These are phyloP conservation scores for Fusarium guadeloupense DNA, from an alignment of 2,329 filamentous ascomycete species.

Conservation along the genomic window DNA sequence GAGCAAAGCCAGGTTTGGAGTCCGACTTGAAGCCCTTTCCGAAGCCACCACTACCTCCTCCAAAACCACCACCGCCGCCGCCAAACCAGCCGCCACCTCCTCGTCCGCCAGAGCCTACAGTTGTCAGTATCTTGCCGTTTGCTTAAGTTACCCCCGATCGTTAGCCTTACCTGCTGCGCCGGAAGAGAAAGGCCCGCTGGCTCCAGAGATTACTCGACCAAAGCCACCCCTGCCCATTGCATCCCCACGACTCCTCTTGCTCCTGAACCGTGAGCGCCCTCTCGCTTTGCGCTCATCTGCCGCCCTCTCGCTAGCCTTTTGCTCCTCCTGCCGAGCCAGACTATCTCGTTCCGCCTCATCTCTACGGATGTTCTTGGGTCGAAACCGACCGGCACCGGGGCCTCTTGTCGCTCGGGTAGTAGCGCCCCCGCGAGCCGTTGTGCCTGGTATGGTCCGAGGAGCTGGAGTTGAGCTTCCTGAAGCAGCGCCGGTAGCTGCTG, in stretches of 20 bases:
- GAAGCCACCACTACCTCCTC: constrained; percentile 44
- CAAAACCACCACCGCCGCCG: constrained; percentile 35
- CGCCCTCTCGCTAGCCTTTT: constrained; percentile 53
- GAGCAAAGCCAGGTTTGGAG: constrained; percentile 51
- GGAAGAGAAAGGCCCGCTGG: constrained; percentile 53
- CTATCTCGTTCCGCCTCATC: constrained; percentile 60
- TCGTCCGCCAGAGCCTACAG: constrained; percentile 25
- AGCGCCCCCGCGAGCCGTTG: constrained; percentile 46
- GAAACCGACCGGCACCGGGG: constrained; percentile 53
- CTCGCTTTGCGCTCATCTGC: constrained; percentile 52
- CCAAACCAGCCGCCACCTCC: constrained; percentile 45
- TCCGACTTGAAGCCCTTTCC: constrained; percentile 47
- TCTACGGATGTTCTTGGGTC: constrained; percentile 59
- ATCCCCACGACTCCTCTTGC: constrained; percentile 56
- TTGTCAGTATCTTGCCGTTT: constrained; percentile 8
- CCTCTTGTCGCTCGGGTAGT: constrained; percentile 50
- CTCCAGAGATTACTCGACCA: constrained; percentile 47
- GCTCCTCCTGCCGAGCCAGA: constrained; percentile 56
- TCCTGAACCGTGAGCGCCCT: constrained; percentile 52
- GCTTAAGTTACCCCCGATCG: background rate
- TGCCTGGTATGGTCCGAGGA: constrained; percentile 35
- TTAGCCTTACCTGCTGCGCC: constrained; percentile 42
- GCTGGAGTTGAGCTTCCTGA: constrained; percentile 30
- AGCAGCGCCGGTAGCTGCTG: constrained; percentile 27
- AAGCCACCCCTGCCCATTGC: constrained; percentile 55